These are phyloP conservation scores for Lophiostoma macrostomum DNA, from an alignment of 495 filamentous ascomycete genomes.

Conservation along the genomic window DNA sequence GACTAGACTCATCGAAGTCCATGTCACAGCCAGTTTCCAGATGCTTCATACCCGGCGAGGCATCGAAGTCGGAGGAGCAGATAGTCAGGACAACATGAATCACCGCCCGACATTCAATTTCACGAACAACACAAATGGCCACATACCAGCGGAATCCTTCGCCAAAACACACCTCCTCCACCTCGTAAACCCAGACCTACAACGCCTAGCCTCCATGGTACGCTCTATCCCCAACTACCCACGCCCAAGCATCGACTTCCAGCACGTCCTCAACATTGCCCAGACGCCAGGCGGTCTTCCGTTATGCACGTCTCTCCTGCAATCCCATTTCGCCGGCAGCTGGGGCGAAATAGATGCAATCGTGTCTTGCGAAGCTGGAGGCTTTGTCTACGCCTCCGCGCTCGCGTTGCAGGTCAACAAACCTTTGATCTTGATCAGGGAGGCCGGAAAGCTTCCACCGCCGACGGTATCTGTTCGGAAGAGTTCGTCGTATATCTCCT, in stretches of 20 bases:
- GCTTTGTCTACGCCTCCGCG: slow-evolving; percentile 56
- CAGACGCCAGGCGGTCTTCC: slow-evolving; percentile 53
- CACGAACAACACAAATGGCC: slow-evolving; percentile 48
- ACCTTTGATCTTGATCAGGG: slow-evolving; percentile 55
- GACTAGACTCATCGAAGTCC: slow-evolving; percentile 55
- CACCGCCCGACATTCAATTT: slow-evolving; percentile 52
- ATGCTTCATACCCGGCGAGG: slow-evolving; percentile 46
- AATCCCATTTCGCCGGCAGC: slow-evolving; percentile 48
- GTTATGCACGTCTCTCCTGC: slow-evolving; percentile 55
- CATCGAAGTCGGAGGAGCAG: slow-evolving; percentile 26
- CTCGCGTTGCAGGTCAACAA: slow-evolving; percentile 48
- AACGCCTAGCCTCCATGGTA: slow-evolving; percentile 54
- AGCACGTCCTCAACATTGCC: slow-evolving; percentile 59
- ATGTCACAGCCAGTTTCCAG: slow-evolving; percentile 48
- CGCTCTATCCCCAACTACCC: slow-evolving; percentile 52
- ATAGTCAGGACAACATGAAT: slow-evolving; percentile 36
- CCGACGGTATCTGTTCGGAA: slow-evolving; percentile 54
- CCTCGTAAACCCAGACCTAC: slow-evolving; percentile 50
- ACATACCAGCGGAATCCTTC: slow-evolving; percentile 45
- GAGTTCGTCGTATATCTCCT: slow-evolving; percentile 57
- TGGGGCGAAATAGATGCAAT: slow-evolving; percentile 51
- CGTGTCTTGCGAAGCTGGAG: slow-evolving; percentile 56
- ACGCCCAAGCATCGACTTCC: slow-evolving; percentile 49
- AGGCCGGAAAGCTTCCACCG: slow-evolving; percentile 59
- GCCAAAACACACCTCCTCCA: slow-evolving; percentile 49